Base-by-base conservation (phyloP, 2,329 filamentous ascomycete species). In the Xylariaceae sp. region DNA sequence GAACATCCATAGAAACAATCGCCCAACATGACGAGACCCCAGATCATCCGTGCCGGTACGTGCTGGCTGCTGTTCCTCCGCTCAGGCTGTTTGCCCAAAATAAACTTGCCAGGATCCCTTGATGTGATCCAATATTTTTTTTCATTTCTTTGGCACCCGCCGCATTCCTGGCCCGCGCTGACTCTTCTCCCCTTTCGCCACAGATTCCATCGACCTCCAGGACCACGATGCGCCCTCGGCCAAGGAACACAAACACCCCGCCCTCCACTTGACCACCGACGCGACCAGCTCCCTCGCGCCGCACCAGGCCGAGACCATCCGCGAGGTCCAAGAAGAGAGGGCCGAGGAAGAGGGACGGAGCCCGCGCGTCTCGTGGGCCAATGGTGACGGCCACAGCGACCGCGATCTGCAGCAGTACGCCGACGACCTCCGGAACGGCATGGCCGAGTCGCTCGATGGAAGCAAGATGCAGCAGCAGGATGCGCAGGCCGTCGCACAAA, bases 151-250 rank as follows among this genome's bases (percentile, higher is more conserved):
- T 38, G 23, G 36, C 37, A 35, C 25, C 39, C 29, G 17, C 25
- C 32, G 22, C 42, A 11, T 7, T 26, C 24, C 24, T 12, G 24
- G 35, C 35, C 38, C 42, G 36, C 44, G 46, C 54, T 60, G 42
- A 58, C 47, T 36, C 33, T 47, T 38, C 37, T 33, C 36, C 29
- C 38, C 30, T 42, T 43, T 40, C 39, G 40, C 34, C 37, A 40
- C 61, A 94, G 90, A 96, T 67, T 93, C 90, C 43, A 83, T 95
- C 63, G 92, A 96, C 65, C 78, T 96, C 33, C 92, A 96, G 72
- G 77, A 87, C 62, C 83, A 79, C 54, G 68, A 80, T 53, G 70
- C 82, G 38, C 87, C 88, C 21, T 92, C 89, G 29, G 86, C 90
- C 24, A 75, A 94, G 65, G 83, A 89, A 56, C 88, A 94, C 59